These are phyloP conservation scores for Globisporangium sylvaticum DNA, from an alignment of 352 stramenopile species.

Conservation along the genomic window DNA sequence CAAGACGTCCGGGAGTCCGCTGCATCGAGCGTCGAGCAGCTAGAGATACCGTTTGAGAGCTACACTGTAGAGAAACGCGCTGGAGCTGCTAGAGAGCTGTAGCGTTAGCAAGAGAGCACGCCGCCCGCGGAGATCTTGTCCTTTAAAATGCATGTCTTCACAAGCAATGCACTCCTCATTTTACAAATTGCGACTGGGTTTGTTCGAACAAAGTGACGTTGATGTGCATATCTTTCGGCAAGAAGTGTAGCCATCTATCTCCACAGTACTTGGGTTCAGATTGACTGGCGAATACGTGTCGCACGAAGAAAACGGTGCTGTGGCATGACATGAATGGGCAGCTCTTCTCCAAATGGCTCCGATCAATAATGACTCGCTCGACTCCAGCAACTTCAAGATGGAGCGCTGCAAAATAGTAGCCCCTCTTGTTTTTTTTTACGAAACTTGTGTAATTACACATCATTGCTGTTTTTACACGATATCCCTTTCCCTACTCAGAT, in stretches of 20 bases:
- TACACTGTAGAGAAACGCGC: not conserved
- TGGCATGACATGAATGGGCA: not conserved
- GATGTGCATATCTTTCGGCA: not conserved
- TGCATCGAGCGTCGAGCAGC: constrained; percentile 1
- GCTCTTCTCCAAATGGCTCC: no score
- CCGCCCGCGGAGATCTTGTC: not conserved
- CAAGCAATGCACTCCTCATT: not conserved
- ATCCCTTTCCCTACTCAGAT: no score
- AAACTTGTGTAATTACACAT: no score
- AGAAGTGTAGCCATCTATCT: not conserved
- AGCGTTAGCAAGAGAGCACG: not conserved
- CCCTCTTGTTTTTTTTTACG: not conserved
- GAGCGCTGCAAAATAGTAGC: not conserved
- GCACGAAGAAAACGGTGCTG: not conserved
- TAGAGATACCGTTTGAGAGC: not conserved
- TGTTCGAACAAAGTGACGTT: not conserved
- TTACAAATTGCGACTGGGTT: not conserved
- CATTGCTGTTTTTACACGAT: no score
- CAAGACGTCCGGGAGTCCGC: not conserved
- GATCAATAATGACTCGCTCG: no score
- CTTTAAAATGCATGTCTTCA: not conserved
- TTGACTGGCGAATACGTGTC: not conserved
- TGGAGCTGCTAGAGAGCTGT: not conserved
- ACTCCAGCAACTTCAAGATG: no score
- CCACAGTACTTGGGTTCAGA: not conserved